phyloP scores from a whole-genome alignment of 2,329 filamentous ascomycete species.

The Fusarium dlaminii region DNA sequence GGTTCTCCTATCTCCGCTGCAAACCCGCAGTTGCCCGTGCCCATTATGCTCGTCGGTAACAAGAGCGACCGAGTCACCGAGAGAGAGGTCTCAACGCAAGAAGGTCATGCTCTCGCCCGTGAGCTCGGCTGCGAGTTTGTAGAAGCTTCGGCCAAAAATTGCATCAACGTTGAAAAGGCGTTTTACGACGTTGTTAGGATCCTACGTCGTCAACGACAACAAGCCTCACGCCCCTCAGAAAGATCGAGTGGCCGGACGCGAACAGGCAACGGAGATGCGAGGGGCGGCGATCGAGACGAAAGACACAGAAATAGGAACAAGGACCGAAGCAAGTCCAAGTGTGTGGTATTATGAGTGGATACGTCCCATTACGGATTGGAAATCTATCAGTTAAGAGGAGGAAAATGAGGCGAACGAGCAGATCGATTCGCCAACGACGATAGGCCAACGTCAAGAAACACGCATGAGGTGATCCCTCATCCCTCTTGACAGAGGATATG shows the following conservation, averaged over 20 bases:
- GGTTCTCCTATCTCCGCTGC: conserved; percentile 74
- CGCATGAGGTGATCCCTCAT: conserved; percentile 39
- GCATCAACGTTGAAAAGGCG: conserved; percentile 97
- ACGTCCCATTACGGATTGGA: not conserved
- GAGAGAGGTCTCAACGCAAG: conserved; percentile 94
- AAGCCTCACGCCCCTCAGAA: conserved; percentile 53
- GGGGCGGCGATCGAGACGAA: conserved; percentile 46
- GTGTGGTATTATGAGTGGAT: conserved; percentile 52
- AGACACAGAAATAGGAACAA: conserved; percentile 48
- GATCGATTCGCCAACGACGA: conserved; percentile 25
- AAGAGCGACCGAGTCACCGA: conserved; percentile 98
- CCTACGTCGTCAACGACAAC: conserved; percentile 82
- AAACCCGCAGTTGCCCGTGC: conserved; percentile 74
- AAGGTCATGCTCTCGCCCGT: conserved; percentile 89
- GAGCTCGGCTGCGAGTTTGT: conserved; percentile 96
- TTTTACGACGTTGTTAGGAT: conserved; percentile 98
- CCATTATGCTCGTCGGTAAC: conserved; percentile 98
- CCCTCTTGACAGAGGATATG: conserved; percentile 32
- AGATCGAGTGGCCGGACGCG: conserved; percentile 51
- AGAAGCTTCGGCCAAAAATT: conserved; percentile 96
- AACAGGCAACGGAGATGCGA: conserved; percentile 50
- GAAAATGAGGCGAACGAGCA: conserved; percentile 26
- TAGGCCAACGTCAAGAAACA: conserved; percentile 28
- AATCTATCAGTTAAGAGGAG: conserved; percentile 23
- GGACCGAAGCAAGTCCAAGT: conserved; percentile 51